phyloP scores from a whole-genome alignment of 257 asterid genomes.

The Schizonepeta tenuifolia region DNA sequence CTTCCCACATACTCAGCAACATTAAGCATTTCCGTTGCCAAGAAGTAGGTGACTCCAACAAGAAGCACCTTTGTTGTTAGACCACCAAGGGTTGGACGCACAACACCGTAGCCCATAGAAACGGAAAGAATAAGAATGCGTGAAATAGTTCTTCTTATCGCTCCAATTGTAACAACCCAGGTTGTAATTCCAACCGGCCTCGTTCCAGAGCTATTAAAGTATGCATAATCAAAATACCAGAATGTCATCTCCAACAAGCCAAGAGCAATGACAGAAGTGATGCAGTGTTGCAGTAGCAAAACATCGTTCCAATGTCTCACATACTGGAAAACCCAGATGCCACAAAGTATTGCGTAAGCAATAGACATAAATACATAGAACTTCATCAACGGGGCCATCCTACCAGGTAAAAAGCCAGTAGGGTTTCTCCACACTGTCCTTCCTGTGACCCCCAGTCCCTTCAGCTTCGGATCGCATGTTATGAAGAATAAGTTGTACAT shows the following conservation, averaged over 20 bases:
- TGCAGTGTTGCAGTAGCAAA: slow-evolving; percentile 87
- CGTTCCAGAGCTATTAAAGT: slow-evolving; percentile 80
- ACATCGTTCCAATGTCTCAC: slow-evolving; percentile 80
- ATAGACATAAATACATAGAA: slow-evolving; percentile 76
- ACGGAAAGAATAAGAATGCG: slow-evolving; percentile 90
- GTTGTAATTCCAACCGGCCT: slow-evolving; percentile 93
- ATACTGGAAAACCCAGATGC: slow-evolving; percentile 86
- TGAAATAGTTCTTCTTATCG: slow-evolving; percentile 74
- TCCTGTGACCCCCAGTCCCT: slow-evolving; percentile 82
- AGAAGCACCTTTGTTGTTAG: slow-evolving; percentile 89
- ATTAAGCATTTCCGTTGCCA: slow-evolving; percentile 86
- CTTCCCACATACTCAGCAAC: slow-evolving; percentile 90
- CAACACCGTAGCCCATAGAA: slow-evolving; percentile 98
- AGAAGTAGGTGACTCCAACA: slow-evolving; percentile 76
- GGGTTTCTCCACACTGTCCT: slow-evolving; percentile 95
- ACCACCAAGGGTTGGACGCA: slow-evolving; percentile 98
- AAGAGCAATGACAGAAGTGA: slow-evolving; percentile 86
- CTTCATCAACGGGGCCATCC: slow-evolving; percentile 94
- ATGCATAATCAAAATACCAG: slow-evolving; percentile 92
- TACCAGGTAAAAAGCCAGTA: slow-evolving; percentile 92
- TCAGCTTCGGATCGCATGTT: slow-evolving; percentile 88
- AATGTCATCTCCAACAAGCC: slow-evolving; percentile 90
- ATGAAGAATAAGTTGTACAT: slow-evolving; percentile 98
- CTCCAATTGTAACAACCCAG: slow-evolving; percentile 91
- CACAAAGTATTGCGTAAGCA: slow-evolving; percentile 71